Percentiles rank a stretch among this genome's conserved stretches.
phyloP scores from a whole-genome alignment of 2,329 filamentous ascomycete genomes.

The Talaromyces sp. region DNA sequence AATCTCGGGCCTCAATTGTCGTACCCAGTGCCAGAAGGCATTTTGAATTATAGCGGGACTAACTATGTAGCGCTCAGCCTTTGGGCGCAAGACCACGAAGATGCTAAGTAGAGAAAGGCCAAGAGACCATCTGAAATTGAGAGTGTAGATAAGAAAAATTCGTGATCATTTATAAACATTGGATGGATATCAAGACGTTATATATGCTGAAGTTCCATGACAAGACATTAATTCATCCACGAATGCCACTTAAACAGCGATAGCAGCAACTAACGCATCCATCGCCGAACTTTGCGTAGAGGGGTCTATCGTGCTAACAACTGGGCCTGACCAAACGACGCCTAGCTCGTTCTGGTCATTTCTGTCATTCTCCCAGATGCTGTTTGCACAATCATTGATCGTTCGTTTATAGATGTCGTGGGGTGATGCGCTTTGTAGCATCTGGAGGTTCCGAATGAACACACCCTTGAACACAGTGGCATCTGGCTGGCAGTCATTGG shows the following conservation, averaged over 20 bases:
- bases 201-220: not conserved
- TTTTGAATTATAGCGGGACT: slow-evolving; percentile 52
- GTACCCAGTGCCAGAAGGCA: slow-evolving; percentile 57
- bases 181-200: not conserved
- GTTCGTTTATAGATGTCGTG: slow-evolving; percentile 56
- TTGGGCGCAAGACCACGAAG: slow-evolving; percentile 49
- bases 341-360: slow-evolving; percentile 57
- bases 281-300: slow-evolving; percentile 67
- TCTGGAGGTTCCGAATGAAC: slow-evolving; percentile 66
- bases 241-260: slow-evolving; percentile 9
- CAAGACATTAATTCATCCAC: not conserved
- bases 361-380: slow-evolving; percentile 65
- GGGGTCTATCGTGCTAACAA: slow-evolving; percentile 54
- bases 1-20: slow-evolving; percentile 55
- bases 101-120: too few species aligned
- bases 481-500: slow-evolving; percentile 50
- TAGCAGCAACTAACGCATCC: slow-evolving; percentile 67
- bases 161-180: not conserved
- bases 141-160: not conserved
- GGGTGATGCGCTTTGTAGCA: slow-evolving; percentile 57
- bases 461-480: slow-evolving; percentile 72
- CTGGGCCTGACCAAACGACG: slow-evolving; percentile 67
- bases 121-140: too few species aligned
- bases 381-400: slow-evolving; percentile 64
- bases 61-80: slow-evolving; percentile 53